Percentiles rank a stretch among this genome's conserved stretches.
Conservation (phyloP, 129 eudicot genomes). For the Lactuca saligna region DNA sequence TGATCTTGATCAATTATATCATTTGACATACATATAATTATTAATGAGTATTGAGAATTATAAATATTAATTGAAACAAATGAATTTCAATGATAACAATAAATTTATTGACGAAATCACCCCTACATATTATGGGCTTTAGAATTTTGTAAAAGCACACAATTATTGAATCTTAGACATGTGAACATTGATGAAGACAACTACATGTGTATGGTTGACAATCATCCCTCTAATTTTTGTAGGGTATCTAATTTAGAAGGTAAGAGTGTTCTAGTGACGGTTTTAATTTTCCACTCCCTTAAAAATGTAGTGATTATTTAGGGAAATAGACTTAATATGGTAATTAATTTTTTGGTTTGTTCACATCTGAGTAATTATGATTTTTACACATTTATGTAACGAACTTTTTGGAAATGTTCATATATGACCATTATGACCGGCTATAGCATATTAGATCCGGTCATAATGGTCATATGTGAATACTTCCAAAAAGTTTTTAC, state of each 20-base stretch:
- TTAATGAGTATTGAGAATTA: neutral
- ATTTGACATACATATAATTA: neutral
- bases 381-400: too few species aligned
- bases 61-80: neutral
- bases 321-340: too few species aligned
- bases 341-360: too few species aligned
- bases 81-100: neutral
- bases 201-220: neutral
- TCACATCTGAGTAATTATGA: too few species aligned
- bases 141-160: neutral
- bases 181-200: constrained; percentile 5
- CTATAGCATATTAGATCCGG: too few species aligned
- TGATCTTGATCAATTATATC: too few species aligned
- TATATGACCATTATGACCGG: too few species aligned
- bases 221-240: constrained; percentile 1
- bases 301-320: too few species aligned
- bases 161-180: constrained; percentile 8
- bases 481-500: too few species aligned
- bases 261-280: neutral
- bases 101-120: neutral
- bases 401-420: too few species aligned
- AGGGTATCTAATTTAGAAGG: neutral
- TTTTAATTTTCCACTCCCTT: too few species aligned
- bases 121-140: neutral
- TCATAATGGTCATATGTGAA: too few species aligned